Base-by-base conservation (phyloP, 176 grass and related monocot species). In the Otatea glauca region DNA sequence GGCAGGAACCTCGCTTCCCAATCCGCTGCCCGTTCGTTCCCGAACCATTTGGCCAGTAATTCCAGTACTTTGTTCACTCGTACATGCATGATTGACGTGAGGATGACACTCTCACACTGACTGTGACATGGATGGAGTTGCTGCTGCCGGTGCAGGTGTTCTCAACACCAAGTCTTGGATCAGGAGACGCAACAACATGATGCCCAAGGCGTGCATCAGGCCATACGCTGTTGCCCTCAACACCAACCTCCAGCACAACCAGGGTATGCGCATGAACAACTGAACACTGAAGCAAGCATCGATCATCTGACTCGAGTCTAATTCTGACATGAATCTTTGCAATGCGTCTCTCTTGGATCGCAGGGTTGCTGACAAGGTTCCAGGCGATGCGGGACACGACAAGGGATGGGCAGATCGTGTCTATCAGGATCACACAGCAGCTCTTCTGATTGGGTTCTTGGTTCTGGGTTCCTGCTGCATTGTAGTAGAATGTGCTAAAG, bases 351-450 rank as follows among this genome's bases (percentile, higher is more conserved):
- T 72, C 16, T 14, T 14, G 38, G 25, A 7, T 88, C 50, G 10
- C 89, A 95, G 96, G 91, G 0, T n/a, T 98, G 54, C 62, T 90
- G 37, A 76, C 92, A 59, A 87, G 35, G 61, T 98, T 93, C 74
- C 72, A 98, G 58, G 83, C 63, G 14, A 95, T 98, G 93, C 73
- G 86, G 66, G 89, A 89, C 83, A 85, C 38, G n/a, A 60, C 18
- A 7, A 49, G 76, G 65, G 83, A 92, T 13, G 85, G 83, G 12
- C 82, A 95, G 82, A 82, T 98, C 35, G 93, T 98, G n/a, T 93
- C 89, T 14, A 82, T 90, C 11, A 87, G 96, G 85, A 92, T 95
- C 80, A 90, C 91, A 5, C 93, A 95, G 85, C 86, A 92, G 72
- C 87, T 93, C 61, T 38, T 86, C 18, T 94, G 84, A 94, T 86